Evolutionary conservation across 108 stramenopile species (phyloP), one percentile per base, ranked within the genome.

Genomic region (Nitzschia inconspicua): DNA sequence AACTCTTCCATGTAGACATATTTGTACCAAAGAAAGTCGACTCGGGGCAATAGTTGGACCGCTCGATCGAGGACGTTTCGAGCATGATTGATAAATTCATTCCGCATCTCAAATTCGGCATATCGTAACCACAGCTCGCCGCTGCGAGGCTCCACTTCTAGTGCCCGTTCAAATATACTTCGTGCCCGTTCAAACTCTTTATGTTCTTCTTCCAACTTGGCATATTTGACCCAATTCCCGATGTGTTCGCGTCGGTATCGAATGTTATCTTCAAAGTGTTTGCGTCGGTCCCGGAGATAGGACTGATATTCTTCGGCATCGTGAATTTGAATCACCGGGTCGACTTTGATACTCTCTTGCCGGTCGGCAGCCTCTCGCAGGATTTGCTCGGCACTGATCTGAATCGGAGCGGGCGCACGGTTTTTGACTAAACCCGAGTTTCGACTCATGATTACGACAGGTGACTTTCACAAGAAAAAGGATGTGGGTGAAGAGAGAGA

Each of bases 1-100:
- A 96, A 90, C 68, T 98, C 99, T 80, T 99, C 99, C 94, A 99
- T 86, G 69, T 95, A 98, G 43, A 80, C 84, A 70, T 98, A 99
- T 75, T 98, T 98, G 83, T 98, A 98, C 99, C 99, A 99, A 44
- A 99, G 68, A 77, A 90, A 91, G 66, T 98, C 96, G 16, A 96
- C 84, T 3, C 99, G 64, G 16, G 99, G 99, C 42, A 97, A 70
- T n/a, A 98, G 34, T 46, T 94, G 80, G 7, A 94, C 95, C 7
- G 95, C 98, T 28, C 99, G 75, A 76, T 98, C 99, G 77, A 96
- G 77, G n/a, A 99, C 83, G 61, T 99, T 98, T 32, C 99, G 66
- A 4, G 99, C 99, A 29, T 93, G 95, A 74, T 99, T 99, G 50
- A 98, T 66, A 68, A 98, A 98, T 76, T 97, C 96, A 66, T 97